These are phyloP conservation scores for Penicillium cataractarum DNA, from an alignment of 495 filamentous ascomycete genomes.

Conservation along the genomic window DNA sequence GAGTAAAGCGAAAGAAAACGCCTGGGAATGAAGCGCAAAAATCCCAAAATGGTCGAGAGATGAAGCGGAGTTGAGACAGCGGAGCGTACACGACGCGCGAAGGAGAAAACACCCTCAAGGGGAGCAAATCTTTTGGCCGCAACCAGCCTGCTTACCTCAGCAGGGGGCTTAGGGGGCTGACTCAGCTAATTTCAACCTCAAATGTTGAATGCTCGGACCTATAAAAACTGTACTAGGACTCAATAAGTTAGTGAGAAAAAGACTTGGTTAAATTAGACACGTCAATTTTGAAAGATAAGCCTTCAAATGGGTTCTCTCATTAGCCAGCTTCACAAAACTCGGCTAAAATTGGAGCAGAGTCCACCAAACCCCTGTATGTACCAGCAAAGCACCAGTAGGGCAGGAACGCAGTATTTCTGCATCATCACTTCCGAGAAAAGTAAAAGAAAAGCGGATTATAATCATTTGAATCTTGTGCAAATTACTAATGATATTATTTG, in stretches of 20 bases:
- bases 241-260: neutral
- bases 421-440: too few relatives aligned
- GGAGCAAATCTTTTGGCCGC: conserved; percentile 30
- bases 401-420: too few relatives aligned
- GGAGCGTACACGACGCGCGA: conserved; percentile 23
- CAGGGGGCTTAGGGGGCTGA: conserved; percentile 19
- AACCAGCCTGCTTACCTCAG: conserved; percentile 25
- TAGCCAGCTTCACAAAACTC: neutral
- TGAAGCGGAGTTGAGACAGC: conserved; percentile 12
- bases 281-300: neutral
- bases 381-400: too few relatives aligned
- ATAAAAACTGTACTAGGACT: neutral
- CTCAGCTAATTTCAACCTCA: conserved; percentile 3
- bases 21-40: conserved; percentile 10
- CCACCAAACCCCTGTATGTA: too few relatives aligned
- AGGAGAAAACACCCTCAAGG: conserved; percentile 13
- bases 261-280: neutral
- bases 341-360: neutral
- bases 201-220: too few relatives aligned
- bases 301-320: neutral
- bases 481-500: too few relatives aligned
- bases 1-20: neutral
- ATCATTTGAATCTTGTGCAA: too few relatives aligned
- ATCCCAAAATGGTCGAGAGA: neutral
- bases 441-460: too few relatives aligned